A percentile compares a stretch with the other conserved stretches of the same genome.
phyloP scores from a whole-genome alignment of 1,139 yeast species.

The Magnusiomyces fungicola region DNA sequence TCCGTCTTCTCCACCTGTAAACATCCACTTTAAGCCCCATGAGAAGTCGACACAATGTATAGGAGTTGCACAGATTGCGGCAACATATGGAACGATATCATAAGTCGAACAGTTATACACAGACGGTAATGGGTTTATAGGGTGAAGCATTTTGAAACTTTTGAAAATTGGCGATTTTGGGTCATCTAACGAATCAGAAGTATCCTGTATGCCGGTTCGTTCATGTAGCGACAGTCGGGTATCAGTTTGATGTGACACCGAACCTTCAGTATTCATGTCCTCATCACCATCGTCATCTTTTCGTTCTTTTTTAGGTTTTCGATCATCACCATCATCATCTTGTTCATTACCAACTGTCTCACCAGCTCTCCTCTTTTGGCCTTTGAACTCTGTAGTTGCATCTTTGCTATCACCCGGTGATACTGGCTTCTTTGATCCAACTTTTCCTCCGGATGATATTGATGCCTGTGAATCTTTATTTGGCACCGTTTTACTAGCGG shows the following conservation, averaged over 20 bases:
- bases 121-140: constrained; percentile 19
- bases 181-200: background rate
- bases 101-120: constrained; percentile 23
- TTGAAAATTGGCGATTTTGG: background rate
- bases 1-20: constrained; percentile 97
- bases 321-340: background rate
- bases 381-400: background rate
- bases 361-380: background rate
- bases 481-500: background rate
- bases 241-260: background rate
- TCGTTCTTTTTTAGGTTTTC: background rate
- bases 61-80: constrained; percentile 37
- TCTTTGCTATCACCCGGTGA: background rate
- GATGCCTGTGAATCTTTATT: background rate
- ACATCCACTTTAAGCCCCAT: constrained; percentile 77
- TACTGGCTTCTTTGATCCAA: background rate
- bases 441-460: background rate
- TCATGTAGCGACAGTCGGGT: background rate
- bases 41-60: constrained; percentile 73
- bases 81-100: constrained; percentile 39
- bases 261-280: background rate
- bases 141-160: constrained; percentile 21
- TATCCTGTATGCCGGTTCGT: background rate
- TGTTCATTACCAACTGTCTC: background rate
- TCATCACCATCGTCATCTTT: background rate